Base-by-base conservation (phyloP, 225 moss, liverwort and hornwort species). In the Anthoceros angustus region DNA sequence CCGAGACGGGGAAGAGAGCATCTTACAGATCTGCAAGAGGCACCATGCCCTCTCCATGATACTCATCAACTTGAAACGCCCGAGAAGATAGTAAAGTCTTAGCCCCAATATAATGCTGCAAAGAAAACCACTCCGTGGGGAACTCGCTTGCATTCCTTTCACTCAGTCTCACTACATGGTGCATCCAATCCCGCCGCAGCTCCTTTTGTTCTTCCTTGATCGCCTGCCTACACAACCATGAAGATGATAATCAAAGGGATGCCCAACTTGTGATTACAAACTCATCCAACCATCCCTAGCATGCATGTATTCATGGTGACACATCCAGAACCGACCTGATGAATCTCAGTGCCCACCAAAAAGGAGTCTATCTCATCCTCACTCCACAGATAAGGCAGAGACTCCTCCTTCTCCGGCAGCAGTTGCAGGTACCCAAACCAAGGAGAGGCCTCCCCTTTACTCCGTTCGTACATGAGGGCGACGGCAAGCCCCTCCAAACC, bases 21-120 rank as follows among this genome's bases (percentile, higher is more conserved):
- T 8, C 76, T 75, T 86, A 93, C 93, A 93, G 74, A 73, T 93
- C 89, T 62, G 89, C 93, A 74, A 93, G 82, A 70, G 93, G 93
- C 67, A 93, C 86, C 87, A 89, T 89, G 76, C 87, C 86, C 78
- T 74, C 82, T 25, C 89, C 87, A 73, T 93, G 87, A 71, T 77
- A 64, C 9, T 86, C 82, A 71, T 93, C 89, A 21, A 89, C 87
- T 73, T 89, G 76, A 70, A 93, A 93, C 43, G 93, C 93, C 45
- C 89, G 84, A 40, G 89, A 89, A 62, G 76, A 68, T 15, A 93
- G 80, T 39, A 89, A 66, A 11, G 87, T 80, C 71, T 93, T 89
- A 20, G 89, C 87, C 25, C 78, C 83, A 62, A 93, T 69, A 69
- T 78, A 93, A 65, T 82, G 77, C 15, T 86, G 77, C 42, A 87